Percentiles rank a stretch among this genome's conserved stretches.
phyloP scores from a whole-genome alignment of 108 stramenopile genomes.

The Nitzschia palea region DNA sequence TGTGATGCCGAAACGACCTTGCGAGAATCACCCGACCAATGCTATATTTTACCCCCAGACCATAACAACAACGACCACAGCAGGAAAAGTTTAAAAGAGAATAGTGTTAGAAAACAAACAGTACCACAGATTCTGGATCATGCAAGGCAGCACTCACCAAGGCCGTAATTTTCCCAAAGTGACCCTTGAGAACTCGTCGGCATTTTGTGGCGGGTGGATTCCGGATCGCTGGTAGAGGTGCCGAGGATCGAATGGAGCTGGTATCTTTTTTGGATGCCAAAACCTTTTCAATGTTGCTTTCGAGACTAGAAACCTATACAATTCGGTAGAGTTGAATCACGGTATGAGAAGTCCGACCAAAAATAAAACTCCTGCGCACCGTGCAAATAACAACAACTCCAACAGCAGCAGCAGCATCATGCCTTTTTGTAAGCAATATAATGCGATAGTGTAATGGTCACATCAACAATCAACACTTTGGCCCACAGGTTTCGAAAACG shows the following conservation, averaged over 20 bases:
- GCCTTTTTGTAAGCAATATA: too few relatives aligned
- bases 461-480: too few relatives aligned
- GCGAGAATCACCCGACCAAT: conserved; percentile 91
- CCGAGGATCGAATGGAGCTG: background rate
- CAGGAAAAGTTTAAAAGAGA: background rate
- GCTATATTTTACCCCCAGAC: too few relatives aligned
- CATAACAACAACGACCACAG: too few relatives aligned
- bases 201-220: conserved; percentile 65
- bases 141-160: conserved; percentile 31
- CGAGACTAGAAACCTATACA: conserved; percentile 7
- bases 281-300: conserved; percentile 9
- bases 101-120: background rate
- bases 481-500: too few relatives aligned
- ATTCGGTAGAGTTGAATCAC: background rate
- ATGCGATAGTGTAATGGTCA: too few relatives aligned
- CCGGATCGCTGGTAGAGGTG: conserved; percentile 42
- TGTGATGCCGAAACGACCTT: conserved; percentile 91
- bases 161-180: conserved; percentile 98
- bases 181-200: conserved; percentile 86
- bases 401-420: conserved; percentile 1
- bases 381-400: background rate
- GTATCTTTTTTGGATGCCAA: conserved; percentile 6
- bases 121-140: background rate
- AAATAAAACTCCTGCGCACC: background rate
- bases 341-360: background rate